Base-by-base conservation (phyloP, 2,329 filamentous ascomycete species). In the Aulographum hederae region DNA sequence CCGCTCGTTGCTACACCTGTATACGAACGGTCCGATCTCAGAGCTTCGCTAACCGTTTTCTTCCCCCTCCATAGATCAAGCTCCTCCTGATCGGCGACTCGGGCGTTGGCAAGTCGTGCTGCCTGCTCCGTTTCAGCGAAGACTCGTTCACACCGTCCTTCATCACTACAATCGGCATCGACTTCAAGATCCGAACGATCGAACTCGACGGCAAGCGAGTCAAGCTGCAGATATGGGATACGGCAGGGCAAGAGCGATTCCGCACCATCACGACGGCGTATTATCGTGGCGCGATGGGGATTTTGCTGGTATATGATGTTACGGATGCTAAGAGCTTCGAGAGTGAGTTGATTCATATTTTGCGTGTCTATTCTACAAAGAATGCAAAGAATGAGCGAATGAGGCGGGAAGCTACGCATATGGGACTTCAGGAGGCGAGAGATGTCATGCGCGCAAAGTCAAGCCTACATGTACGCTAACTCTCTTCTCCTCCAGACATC, bases 211-310 rank as follows among this genome's bases (percentile, higher is more conserved):
- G 86, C 54, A 98, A 98, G 72, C 73, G 86, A 40, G 89, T 98
- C 48, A 98, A 98, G 69, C 64, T 98, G 53, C 89, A 98, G 65
- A 98, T 98, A 60, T 98, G 89, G 89, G 89, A 98, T 53, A 98
- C 89, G 17, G 89, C 89, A 33, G 89, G 89, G 34, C 89, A 98
- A 59, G 89, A 98, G 62, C 78, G 89, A 39, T 98, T 98, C 70
- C 73, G 89, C 43, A 98, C 89, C 41, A 98, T 98, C 61, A 98
- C 89, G 32, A 95, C 89, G 30, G 86, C 89, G 43, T 98, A 98
- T 63, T 98, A 98, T 60, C 72, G 89, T 51, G 89, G 89, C 48
- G 89, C 89, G 43, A 95, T 95, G 86, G 89, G 89, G 38, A 95
- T 95, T 45, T 63, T 95, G 53, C 68, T 98, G 41, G 86, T 95